phyloP scores from a whole-genome alignment of 139 green algal genomes.

The Closterium sp. region DNA sequence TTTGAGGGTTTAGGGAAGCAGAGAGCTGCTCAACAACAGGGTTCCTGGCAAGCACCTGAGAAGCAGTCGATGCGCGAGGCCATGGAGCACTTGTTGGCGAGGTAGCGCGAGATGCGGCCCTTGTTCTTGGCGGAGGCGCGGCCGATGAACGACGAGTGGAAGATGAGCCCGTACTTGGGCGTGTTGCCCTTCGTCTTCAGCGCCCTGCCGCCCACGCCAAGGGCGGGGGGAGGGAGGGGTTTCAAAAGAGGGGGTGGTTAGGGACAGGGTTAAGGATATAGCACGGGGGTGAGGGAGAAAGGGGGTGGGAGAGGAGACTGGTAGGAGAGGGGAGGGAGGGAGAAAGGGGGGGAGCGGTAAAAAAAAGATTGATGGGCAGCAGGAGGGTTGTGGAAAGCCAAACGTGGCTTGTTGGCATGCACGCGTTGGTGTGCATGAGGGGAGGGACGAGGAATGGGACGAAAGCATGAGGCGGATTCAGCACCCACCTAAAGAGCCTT shows the following conservation, averaged over 20 bases:
- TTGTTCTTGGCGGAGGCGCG: slow-evolving; percentile 94
- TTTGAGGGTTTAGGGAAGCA: too few species aligned
- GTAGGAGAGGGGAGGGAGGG: not conserved
- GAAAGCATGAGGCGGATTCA: too few species aligned
- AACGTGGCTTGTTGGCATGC: too few species aligned
- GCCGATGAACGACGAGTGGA: slow-evolving; percentile 97
- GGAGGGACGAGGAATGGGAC: too few species aligned
- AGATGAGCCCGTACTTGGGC: slow-evolving; percentile 99
- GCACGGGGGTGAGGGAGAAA: not conserved
- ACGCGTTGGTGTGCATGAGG: too few species aligned
- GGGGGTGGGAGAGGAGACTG: not conserved
- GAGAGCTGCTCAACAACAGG: too few species aligned
- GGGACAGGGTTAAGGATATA: not conserved
- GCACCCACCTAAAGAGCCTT: too few species aligned
- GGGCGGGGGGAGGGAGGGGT: not conserved
- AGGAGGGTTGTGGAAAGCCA: too few species aligned
- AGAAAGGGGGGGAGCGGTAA: not conserved
- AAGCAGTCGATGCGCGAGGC: slow-evolving; percentile 95
- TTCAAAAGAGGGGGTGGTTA: not conserved
- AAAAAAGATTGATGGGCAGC: not conserved
- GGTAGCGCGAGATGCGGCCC: slow-evolving; percentile 95
- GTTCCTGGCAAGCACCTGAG: slow-evolving; percentile 48
- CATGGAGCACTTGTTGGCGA: slow-evolving; percentile 98
- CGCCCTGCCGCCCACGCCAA: slow-evolving; percentile 60
- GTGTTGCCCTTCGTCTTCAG: slow-evolving; percentile 99